phyloP scores from a whole-genome alignment of 352 stramenopile species.

The Plasmopara halstedii region DNA sequence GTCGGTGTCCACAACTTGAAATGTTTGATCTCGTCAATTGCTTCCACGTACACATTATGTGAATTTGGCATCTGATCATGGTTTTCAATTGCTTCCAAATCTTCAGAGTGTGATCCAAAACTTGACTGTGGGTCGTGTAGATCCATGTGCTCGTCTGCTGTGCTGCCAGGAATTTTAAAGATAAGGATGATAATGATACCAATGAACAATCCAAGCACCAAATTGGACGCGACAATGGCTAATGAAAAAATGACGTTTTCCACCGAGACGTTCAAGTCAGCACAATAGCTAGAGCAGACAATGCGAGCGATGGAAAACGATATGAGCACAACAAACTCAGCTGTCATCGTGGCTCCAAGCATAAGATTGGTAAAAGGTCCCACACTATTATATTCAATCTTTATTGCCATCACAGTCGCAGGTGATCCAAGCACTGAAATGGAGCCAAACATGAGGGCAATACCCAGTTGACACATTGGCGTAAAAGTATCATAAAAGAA shows the following conservation, averaged over 20 bases:
- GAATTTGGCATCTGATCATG: slow-evolving; percentile 34
- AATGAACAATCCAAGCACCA: slow-evolving; percentile 38
- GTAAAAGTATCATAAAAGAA: slow-evolving; percentile 59
- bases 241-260: slow-evolving; percentile 51
- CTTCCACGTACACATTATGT: slow-evolving; percentile 53
- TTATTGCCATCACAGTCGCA: slow-evolving; percentile 67
- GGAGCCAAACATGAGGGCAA: slow-evolving; percentile 66
- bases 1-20: slow-evolving; percentile 16
- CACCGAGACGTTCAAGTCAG: slow-evolving; percentile 39
- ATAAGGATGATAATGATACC: slow-evolving; percentile 44
- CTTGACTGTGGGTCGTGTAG: slow-evolving; percentile 14
- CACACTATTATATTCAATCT: slow-evolving; percentile 70
- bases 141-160: slow-evolving; percentile 27
- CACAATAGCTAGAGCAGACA: slow-evolving; percentile 53
- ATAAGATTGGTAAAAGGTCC: slow-evolving; percentile 70
- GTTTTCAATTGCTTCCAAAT: slow-evolving; percentile 27
- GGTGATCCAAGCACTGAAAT: slow-evolving; percentile 62
- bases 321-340: slow-evolving; percentile 65
- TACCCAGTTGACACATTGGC: slow-evolving; percentile 43
- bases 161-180: slow-evolving; percentile 48
- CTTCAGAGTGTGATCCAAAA: slow-evolving; percentile 7
- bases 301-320: slow-evolving; percentile 63
- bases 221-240: slow-evolving; percentile 42
- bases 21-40: slow-evolving; percentile 5
- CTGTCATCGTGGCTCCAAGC: slow-evolving; percentile 58